Base-by-base conservation (phyloP, 257 asterid genomes). In the Solanum microdontum region DNA sequence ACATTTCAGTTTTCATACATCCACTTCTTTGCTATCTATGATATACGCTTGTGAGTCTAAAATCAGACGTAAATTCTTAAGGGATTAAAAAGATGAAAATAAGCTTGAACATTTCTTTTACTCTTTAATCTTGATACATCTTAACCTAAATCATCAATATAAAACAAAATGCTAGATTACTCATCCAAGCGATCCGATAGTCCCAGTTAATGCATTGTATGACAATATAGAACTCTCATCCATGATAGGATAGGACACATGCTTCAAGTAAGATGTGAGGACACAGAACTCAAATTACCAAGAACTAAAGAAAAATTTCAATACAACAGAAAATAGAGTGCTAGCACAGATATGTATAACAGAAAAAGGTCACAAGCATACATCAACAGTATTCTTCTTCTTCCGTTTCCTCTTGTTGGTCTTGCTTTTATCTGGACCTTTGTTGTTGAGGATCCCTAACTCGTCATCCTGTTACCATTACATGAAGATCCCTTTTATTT, bases 301-400 rank as follows among this genome's bases (percentile, higher is more conserved):
- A 80, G 68, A 80, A 80, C 68, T 8, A 80, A 14, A 28, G 55
- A 62, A 40, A 83, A 9, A 60, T 11, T 37, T 72, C 34, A 30
- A 37, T 62, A 69, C 73, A 48, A 75, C 76, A 85, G n/a, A 34
- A 33, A 19, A 28, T 33, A 60, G 74, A 64, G 66, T n/a, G 66
- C 69, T n/a, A 28, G 86, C 39, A 45, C 39, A 45, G 34, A 86
- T 37, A 48, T 64, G 28, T 4, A 48, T n/a, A 39, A 86, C 24
- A 85, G 55, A 77, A 75, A 9, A 69, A 26, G 40, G 24, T 23
- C 64, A 80, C 34, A 13, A 58, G 75, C 94, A 68, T 86, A 96
- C 99, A 85, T 96, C 94, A 79, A 93, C 86, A 86, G 79, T 66
- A n/a, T 88, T 90, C 87, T 88, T 89, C 89, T 36, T 91, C 94